These are phyloP conservation scores for Alternaria conjuncta DNA, from an alignment of 2,329 filamentous ascomycete species.

Conservation along the genomic window DNA sequence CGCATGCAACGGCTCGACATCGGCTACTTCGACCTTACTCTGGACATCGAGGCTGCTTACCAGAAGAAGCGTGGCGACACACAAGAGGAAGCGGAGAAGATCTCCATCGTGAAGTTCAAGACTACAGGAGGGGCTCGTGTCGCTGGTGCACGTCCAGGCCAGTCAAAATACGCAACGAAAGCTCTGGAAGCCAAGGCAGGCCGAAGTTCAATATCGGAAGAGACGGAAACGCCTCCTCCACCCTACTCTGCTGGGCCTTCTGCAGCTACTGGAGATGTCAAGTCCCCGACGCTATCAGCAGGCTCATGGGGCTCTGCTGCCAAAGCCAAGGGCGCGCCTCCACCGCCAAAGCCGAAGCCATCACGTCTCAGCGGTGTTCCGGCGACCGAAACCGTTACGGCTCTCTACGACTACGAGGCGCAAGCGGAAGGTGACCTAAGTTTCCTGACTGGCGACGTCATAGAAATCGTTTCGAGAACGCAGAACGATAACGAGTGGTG, in stretches of 20 bases:
- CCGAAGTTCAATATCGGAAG: constrained; percentile 39
- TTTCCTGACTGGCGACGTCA: constrained; percentile 85
- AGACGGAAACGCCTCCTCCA: constrained; percentile 47
- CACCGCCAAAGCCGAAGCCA: constrained; percentile 68
- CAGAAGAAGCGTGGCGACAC: constrained; percentile 86
- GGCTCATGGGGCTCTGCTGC: constrained; percentile 53
- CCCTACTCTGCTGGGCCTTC: constrained; percentile 48
- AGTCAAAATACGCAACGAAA: constrained; percentile 49
- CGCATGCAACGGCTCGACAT: constrained; percentile 98
- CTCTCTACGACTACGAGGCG: constrained; percentile 94
- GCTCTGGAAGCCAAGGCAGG: constrained; percentile 47
- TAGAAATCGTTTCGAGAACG: constrained; percentile 86
- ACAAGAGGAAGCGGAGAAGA: constrained; percentile 80
- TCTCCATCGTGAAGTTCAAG: constrained; percentile 90
- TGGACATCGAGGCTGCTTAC: constrained; percentile 92
- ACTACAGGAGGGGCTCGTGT: constrained; percentile 70
- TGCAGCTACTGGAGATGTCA: constrained; percentile 21
- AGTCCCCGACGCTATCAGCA: constrained; percentile 41
- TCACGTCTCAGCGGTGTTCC: constrained; percentile 71
- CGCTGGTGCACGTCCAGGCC: constrained; percentile 31
- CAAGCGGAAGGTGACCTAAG: constrained; percentile 94
- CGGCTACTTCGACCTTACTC: constrained; percentile 92
- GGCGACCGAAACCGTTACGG: constrained; percentile 79
- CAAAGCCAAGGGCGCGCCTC: constrained; percentile 57
- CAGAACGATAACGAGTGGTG: constrained; percentile 97